Conservation (phyloP, 805 yeast genomes). For the Lachancea nothofagi region DNA sequence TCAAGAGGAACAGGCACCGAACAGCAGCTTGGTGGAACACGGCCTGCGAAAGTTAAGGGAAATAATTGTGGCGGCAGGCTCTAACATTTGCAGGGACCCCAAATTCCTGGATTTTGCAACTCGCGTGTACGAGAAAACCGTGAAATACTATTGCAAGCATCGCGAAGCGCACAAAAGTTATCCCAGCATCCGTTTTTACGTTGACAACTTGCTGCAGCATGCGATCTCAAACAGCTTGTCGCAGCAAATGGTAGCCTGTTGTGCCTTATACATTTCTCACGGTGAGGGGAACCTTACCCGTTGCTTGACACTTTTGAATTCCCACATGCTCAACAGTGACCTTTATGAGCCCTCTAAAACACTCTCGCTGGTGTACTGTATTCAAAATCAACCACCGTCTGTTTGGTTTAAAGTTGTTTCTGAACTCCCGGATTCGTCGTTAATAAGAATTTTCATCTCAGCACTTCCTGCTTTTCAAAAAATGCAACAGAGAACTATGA, state of each 20-base stretch:
- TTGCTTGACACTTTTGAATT: constrained; percentile 7
- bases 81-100: constrained; percentile 10
- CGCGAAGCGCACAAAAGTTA: constrained; percentile 11
- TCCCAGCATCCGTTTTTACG: neutral
- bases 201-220: neutral
- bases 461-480: constrained; percentile 14
- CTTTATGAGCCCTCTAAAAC: neutral
- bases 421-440: neutral
- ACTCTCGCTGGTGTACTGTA: constrained; percentile 12
- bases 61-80: constrained; percentile 17
- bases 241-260: constrained; percentile 11
- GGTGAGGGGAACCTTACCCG: constrained; percentile 16
- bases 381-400: constrained; percentile 1
- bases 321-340: neutral
- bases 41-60: constrained; percentile 30
- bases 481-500: constrained; percentile 16
- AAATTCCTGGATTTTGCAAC: constrained; percentile 14
- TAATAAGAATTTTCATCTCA: constrained; percentile 12
- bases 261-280: constrained; percentile 19
- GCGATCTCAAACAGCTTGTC: neutral
- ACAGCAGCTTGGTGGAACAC: constrained; percentile 25
- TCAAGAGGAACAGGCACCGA: constrained; percentile 13
- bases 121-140: constrained; percentile 19
- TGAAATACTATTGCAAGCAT: constrained; percentile 13
- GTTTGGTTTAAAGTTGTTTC: constrained; percentile 18